Evolutionary conservation across 345 rosid genomes (phyloP), one percentile per base, ranked within the genome.

Genomic region (Murraya koenigii): DNA sequence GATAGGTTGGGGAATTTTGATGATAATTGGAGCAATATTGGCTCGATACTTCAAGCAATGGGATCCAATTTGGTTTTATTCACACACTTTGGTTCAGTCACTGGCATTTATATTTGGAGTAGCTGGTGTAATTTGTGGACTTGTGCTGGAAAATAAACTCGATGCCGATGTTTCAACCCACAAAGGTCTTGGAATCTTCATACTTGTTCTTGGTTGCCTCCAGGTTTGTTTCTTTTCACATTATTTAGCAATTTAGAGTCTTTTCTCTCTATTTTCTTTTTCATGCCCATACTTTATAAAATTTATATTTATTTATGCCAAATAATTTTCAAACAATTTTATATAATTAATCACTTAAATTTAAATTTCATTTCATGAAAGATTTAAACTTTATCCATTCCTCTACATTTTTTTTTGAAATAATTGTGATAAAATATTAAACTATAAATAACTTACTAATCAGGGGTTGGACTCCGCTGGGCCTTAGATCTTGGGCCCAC

Each of bases 1-100:
- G 87, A 8, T 88, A 6, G 88, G 98, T 0, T 95, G 99, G 98
- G 95, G 99, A 0, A 82, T 91, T 36, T 22, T 91, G 69, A 82
- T 86, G 85, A 82, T 90, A 66, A 87, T 91, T 5, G 99, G 99
- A 62, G 91, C 80, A 13, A 72, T 92, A 7, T 82, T 85, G 4
- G 96, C 92, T 73, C 86, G 99, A 1, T 67, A 90, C 76, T 76
- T 82, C 33, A 92, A 78, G 83, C 76, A 85, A n/a, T 84, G 80
- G 88, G 98, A 95, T 41, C 94, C 96, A 0, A 8, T 75, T 8
- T 95, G 97, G 99, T 93, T 91, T 84, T 93, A 90, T 76, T 33
- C 79, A 4, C 99, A 93, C 67, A 61, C 54, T 0, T 72, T 80
- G 62, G 61, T 93, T 78, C 98, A 93, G 65, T 74, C 82, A 17